These are phyloP conservation scores for Tarenaya hassleriana DNA, from an alignment of 345 rosid species.

Conservation along the genomic window DNA sequence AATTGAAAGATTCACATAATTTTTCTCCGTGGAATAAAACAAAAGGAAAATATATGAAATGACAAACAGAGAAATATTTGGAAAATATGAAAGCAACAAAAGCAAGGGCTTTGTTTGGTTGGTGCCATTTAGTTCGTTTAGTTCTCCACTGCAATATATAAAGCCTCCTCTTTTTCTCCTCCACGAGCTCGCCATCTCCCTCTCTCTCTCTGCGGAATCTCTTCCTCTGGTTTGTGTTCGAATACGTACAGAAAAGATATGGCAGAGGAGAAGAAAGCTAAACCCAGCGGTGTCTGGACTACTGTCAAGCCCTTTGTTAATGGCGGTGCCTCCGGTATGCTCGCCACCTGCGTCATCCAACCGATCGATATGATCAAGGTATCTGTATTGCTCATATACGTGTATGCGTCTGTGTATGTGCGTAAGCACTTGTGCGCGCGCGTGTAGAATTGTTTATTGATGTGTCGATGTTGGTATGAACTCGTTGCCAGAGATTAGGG, in stretches of 20 bases:
- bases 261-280: conserved; percentile 71
- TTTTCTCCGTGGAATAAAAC: too few relatives aligned
- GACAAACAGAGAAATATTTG: too few relatives aligned
- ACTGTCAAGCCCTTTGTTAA: conserved; percentile 87
- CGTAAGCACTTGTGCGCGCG: not conserved
- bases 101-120: too few relatives aligned
- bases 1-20: too few relatives aligned
- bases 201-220: conserved; percentile 15
- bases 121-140: too few relatives aligned
- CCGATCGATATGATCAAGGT: conserved; percentile 99
- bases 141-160: too few relatives aligned
- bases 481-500: conserved; percentile 22
- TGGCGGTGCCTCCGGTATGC: conserved; percentile 98
- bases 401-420: not conserved
- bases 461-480: conserved; percentile 6
- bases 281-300: conserved; percentile 62
- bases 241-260: conserved; percentile 26
- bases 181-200: conserved; percentile 3
- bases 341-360: conserved; percentile 96
- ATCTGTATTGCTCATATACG: not conserved
- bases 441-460: conserved; percentile 7
- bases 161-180: too few relatives aligned
- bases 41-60: too few relatives aligned
- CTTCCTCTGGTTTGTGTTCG: conserved; percentile 9
- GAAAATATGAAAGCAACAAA: too few relatives aligned